Evolutionary conservation across 2,329 filamentous ascomycete genomes (phyloP).

Genomic region (Fusarium coicis): DNA sequence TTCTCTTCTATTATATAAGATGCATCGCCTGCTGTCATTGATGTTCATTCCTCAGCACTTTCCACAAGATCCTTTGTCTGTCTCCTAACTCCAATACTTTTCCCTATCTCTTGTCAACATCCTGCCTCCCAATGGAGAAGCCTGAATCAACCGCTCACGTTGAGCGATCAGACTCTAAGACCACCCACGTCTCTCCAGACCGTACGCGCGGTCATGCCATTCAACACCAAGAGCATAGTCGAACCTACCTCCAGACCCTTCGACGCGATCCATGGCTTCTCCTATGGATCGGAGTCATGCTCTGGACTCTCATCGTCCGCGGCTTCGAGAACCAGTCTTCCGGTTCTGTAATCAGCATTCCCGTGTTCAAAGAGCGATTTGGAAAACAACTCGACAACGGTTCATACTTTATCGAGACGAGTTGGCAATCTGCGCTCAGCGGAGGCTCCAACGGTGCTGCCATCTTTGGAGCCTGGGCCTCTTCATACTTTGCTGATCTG

Average conservation of each 20-base stretch:
- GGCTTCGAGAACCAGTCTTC: constrained; percentile 45
- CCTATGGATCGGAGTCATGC: constrained; percentile 47
- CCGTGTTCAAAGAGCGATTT: constrained; percentile 34
- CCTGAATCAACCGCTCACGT: constrained; percentile 16
- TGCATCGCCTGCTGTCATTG: not conserved
- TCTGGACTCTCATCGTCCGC: constrained; percentile 46
- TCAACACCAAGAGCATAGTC: constrained; percentile 45
- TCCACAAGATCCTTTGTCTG: not conserved
- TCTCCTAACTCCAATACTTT: not conserved
- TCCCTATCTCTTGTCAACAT: no score
- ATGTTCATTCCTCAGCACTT: rapidly evolving
- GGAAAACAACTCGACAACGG: constrained; percentile 19
- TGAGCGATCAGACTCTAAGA: constrained; percentile 2
- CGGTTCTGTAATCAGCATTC: constrained; percentile 36
- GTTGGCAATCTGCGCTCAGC: constrained; percentile 46
- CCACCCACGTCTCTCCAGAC: not conserved
- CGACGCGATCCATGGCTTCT: constrained; percentile 45
- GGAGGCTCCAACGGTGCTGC: constrained; percentile 40
- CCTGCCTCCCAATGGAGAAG: constrained; percentile 4
- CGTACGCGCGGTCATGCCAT: constrained; percentile 42
- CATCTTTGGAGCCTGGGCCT: constrained; percentile 41
- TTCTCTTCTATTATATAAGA: not conserved
- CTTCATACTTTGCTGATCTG: constrained; percentile 41
- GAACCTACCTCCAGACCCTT: constrained; percentile 41
- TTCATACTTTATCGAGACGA: constrained; percentile 39